phyloP scores from a whole-genome alignment of 148 eudicot species.

The Silene uniflora region DNA sequence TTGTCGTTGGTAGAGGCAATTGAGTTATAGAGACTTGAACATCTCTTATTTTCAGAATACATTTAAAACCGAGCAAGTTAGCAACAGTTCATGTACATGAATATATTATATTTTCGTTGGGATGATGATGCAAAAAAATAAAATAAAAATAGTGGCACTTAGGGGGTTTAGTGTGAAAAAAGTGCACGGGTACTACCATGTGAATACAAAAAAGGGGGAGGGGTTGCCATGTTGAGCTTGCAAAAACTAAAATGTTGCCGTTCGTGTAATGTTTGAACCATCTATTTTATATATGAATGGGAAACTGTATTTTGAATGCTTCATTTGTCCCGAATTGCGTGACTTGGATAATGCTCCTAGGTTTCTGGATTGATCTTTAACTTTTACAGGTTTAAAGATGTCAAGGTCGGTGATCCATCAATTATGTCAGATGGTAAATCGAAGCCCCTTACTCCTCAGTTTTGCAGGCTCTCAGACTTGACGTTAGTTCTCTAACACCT shows the following conservation, averaged over 20 bases:
- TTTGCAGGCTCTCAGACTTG: conserved; percentile 66
- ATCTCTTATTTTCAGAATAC: no score
- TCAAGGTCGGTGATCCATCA: conserved; percentile 63
- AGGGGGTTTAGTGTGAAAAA: no score
- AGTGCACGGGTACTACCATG: not conserved
- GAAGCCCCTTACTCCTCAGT: conserved; percentile 49
- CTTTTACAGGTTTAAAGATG: conserved; percentile 55
- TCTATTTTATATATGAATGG: not conserved
- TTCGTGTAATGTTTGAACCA: not conserved
- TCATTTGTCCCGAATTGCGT: not conserved
- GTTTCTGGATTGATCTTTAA: not conserved
- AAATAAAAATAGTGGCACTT: no score
- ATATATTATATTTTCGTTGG: no score
- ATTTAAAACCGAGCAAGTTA: no score
- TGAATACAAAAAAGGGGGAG: not conserved
- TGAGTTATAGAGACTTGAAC: no score
- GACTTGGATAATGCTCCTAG: conserved; percentile 2
- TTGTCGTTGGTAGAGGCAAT: no score
- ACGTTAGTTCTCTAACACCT: conserved; percentile 37
- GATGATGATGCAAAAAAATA: no score
- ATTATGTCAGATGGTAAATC: conserved; percentile 31
- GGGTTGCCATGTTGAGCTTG: not conserved
- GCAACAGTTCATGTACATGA: no score
- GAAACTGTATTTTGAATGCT: not conserved
- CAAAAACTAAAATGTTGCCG: no score